These are phyloP conservation scores for Rhodosorus marinus DNA, from an alignment of 23 red algal species.

Conservation along the genomic window DNA sequence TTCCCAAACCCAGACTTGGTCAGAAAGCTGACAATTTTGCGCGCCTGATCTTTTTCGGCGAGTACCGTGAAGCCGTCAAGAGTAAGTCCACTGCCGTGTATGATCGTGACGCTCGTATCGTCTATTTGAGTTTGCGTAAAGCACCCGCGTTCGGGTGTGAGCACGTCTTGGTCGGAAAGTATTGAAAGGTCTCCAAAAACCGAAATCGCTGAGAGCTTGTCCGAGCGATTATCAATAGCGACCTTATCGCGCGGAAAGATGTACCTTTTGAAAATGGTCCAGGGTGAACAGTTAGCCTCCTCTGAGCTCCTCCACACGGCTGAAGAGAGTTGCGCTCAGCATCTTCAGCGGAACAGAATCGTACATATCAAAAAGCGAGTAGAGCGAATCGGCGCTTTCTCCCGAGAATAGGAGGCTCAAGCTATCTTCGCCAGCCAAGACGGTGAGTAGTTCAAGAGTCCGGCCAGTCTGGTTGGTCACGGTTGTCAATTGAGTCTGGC, in stretches of 20 bases:
- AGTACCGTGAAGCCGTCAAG: not conserved
- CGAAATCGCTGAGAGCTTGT: not conserved
- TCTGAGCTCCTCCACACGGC: too few relatives aligned
- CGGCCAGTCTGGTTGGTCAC: too few relatives aligned
- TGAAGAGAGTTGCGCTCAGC: too few relatives aligned
- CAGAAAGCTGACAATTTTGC: not conserved
- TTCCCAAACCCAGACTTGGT: not conserved
- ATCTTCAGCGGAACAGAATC: too few relatives aligned
- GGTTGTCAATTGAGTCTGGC: too few relatives aligned
- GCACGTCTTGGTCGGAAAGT: not conserved
- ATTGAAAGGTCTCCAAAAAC: slow-evolving; percentile 1
- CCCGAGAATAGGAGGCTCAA: too few relatives aligned
- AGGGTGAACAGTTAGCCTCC: too few relatives aligned
- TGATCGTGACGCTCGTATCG: not conserved
- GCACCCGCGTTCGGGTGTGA: slow-evolving; percentile 1
- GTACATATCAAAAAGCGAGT: too few relatives aligned
- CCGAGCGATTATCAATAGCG: not conserved
- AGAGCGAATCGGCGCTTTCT: too few relatives aligned
- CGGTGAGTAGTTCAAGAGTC: too few relatives aligned
- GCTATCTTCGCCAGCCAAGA: too few relatives aligned
- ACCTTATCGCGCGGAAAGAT: slow-evolving; percentile 24
- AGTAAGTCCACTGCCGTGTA: not conserved
- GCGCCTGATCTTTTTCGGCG: not conserved
- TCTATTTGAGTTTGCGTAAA: not conserved
- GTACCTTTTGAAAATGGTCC: slow-evolving; percentile 16